Percentiles rank a stretch among this genome's conserved stretches.
Evolutionary conservation across 23 red algal genomes (phyloP).

Genomic region (Gracilaria caudata): DNA sequence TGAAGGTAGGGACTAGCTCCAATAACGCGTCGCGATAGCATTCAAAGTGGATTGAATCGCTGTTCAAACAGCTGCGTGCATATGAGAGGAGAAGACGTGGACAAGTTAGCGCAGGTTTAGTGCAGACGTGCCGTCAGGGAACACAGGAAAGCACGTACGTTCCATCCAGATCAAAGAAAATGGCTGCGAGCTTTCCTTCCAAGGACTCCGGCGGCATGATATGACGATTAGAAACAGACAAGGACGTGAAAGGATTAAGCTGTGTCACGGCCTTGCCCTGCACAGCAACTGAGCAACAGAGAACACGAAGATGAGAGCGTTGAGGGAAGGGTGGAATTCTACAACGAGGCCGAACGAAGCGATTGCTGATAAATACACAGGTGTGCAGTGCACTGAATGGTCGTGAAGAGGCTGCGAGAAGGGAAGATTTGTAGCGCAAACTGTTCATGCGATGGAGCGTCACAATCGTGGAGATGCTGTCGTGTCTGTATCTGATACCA

Average conservation of each 20-base stretch:
- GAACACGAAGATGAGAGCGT: not conserved
- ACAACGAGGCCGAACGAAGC: not conserved
- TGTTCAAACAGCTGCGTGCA: constrained; percentile 16
- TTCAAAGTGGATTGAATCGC: constrained; percentile 49
- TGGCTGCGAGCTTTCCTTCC: constrained; percentile 38
- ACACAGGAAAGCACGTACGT: constrained; percentile 32
- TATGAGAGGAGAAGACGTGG: too few relatives aligned
- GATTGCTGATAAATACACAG: not conserved
- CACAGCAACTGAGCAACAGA: not conserved
- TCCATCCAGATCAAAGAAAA: constrained; percentile 76
- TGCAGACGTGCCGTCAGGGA: not conserved
- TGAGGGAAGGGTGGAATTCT: not conserved
- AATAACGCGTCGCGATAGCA: constrained; percentile 56
- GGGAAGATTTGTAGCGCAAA: not conserved
- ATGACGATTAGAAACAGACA: not conserved
- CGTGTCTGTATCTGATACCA: too few relatives aligned
- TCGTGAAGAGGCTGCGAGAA: not conserved
- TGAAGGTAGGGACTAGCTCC: constrained; percentile 44
- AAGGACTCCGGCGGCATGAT: constrained; percentile 13
- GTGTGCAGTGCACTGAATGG: not conserved
- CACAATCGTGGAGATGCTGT: too few relatives aligned
- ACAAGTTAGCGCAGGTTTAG: not conserved
- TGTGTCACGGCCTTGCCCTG: not conserved
- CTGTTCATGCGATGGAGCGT: too few relatives aligned
- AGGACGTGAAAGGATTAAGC: not conserved